Evolutionary conservation across 345 rosid species (phyloP).

Genomic region (Aethionema arabicum): DNA sequence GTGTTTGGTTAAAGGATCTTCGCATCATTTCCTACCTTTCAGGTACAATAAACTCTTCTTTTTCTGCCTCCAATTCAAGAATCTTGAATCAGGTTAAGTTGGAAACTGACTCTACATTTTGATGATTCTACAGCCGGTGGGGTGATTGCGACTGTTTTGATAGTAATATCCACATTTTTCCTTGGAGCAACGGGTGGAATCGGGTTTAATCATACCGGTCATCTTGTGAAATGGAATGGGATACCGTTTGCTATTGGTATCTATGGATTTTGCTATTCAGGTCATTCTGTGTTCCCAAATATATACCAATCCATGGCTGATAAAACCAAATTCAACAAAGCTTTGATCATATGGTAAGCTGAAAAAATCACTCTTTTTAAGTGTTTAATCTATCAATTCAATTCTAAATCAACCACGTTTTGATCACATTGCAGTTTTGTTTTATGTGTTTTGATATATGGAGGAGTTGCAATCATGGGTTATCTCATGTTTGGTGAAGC

Average conservation of each 20-base stretch:
- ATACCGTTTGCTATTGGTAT: constrained; percentile 88
- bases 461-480: constrained; percentile 80
- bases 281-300: constrained; percentile 90
- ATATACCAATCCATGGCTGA: constrained; percentile 98
- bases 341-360: constrained; percentile 55
- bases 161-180: constrained; percentile 53
- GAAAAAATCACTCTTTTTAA: constrained; percentile 19
- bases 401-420: neutral
- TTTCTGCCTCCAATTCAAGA: constrained; percentile 17
- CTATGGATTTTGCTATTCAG: constrained; percentile 76
- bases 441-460: constrained; percentile 61
- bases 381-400: constrained; percentile 9
- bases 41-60: constrained; percentile 39
- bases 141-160: constrained; percentile 63
- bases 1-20: constrained; percentile 79
- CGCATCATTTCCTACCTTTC: constrained; percentile 86
- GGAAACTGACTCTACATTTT: neutral
- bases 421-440: constrained; percentile 56
- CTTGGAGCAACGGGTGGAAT: constrained; percentile 60
- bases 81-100: constrained; percentile 14
- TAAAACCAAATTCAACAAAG: constrained; percentile 69
- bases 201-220: constrained; percentile 76
- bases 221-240: constrained; percentile 71
- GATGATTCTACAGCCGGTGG: constrained; percentile 67
- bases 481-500: constrained; percentile 78